Evolutionary conservation across 192 early-diverging fungal genomes (phyloP).

Genomic region (Coemansia sp.): DNA sequence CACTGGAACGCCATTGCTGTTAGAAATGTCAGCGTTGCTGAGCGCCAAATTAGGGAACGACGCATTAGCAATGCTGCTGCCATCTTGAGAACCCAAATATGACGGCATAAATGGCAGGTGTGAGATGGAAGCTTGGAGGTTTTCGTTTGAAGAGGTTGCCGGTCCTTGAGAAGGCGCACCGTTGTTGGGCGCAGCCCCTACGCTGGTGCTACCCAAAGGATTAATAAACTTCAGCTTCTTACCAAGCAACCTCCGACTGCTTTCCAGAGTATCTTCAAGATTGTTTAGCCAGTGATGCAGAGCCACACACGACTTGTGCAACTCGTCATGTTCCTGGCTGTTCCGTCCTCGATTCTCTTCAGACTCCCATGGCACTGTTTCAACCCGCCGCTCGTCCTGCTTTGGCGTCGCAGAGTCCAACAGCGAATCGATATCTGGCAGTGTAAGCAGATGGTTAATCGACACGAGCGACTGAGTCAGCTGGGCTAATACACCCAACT

Average conservation of each 20-base stretch:
- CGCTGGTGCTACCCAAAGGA: not conserved
- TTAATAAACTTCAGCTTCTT: slow-evolving; percentile 55
- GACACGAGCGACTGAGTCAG: slow-evolving; percentile 47
- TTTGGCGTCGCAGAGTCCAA: slow-evolving; percentile 13
- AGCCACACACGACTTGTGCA: slow-evolving; percentile 52
- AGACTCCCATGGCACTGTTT: slow-evolving; percentile 50
- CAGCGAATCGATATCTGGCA: slow-evolving; percentile 37
- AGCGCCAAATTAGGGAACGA: slow-evolving; percentile 43
- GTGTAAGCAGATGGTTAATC: slow-evolving; percentile 28
- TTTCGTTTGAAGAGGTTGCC: slow-evolving; percentile 36
- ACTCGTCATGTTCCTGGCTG: slow-evolving; percentile 34
- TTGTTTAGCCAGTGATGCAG: slow-evolving; percentile 55
- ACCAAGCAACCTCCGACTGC: slow-evolving; percentile 40
- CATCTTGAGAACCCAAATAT: slow-evolving; percentile 13
- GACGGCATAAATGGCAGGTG: slow-evolving; percentile 30
- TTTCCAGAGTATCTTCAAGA: slow-evolving; percentile 48
- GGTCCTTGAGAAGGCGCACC: slow-evolving; percentile 14
- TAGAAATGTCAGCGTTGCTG: slow-evolving; percentile 35
- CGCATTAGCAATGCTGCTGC: slow-evolving; percentile 17
- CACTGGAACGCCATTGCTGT: slow-evolving; percentile 19
- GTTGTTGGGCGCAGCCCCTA: not conserved
- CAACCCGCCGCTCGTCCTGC: slow-evolving; percentile 21
- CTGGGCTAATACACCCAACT: slow-evolving; percentile 50
- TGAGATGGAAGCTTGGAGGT: slow-evolving; percentile 30
- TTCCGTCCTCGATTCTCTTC: slow-evolving; percentile 22